Conservation (phyloP, 768 basidiomycete genomes). For the Boletus rufocinnamomeus region DNA sequence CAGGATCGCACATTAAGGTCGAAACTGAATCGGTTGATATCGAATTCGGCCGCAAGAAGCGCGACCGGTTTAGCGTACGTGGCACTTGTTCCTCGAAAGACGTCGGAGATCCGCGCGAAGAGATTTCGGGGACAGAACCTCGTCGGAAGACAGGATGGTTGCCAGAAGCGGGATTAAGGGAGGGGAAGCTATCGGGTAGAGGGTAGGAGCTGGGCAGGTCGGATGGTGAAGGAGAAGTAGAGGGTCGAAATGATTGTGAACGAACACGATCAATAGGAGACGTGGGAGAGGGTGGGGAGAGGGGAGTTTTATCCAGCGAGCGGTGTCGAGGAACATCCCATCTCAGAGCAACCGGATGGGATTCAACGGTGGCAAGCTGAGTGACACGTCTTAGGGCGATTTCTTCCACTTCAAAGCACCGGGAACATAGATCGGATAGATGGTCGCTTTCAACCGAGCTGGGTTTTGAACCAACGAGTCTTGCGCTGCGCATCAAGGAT, state of each 20-base stretch:
- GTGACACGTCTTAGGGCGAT: slow-evolving; percentile 66
- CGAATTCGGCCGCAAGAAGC: slow-evolving; percentile 47
- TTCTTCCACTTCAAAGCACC: slow-evolving; percentile 72
- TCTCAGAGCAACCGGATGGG: slow-evolving; percentile 13
- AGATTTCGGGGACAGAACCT: slow-evolving; percentile 31
- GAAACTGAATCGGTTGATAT: slow-evolving; percentile 59
- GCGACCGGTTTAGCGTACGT: slow-evolving; percentile 22
- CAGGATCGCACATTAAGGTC: slow-evolving; percentile 22
- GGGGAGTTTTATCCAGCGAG: slow-evolving; percentile 1
- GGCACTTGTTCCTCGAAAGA: slow-evolving; percentile 23
- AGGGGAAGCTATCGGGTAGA: slow-evolving; percentile 2
- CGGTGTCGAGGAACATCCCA: slow-evolving; percentile 19
- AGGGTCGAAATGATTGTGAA: slow-evolving; percentile 42
- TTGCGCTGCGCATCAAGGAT: slow-evolving; percentile 65
- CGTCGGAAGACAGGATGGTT: slow-evolving; percentile 24
- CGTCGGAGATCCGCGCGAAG: slow-evolving; percentile 9
- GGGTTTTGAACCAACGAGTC: slow-evolving; percentile 43
- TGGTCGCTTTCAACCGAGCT: slow-evolving; percentile 36
- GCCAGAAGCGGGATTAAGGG: slow-evolving; percentile 6
- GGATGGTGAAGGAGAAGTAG: slow-evolving; percentile 48
- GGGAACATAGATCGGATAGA: slow-evolving; percentile 57
- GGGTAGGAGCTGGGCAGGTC: slow-evolving; percentile 17
- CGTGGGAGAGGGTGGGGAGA: slow-evolving; percentile 24
- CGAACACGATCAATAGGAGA: slow-evolving; percentile 18
- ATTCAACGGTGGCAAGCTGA: slow-evolving; percentile 44